Evolutionary conservation across 768 basidiomycete genomes (phyloP).

Genomic region (Tulasnella sp.): DNA sequence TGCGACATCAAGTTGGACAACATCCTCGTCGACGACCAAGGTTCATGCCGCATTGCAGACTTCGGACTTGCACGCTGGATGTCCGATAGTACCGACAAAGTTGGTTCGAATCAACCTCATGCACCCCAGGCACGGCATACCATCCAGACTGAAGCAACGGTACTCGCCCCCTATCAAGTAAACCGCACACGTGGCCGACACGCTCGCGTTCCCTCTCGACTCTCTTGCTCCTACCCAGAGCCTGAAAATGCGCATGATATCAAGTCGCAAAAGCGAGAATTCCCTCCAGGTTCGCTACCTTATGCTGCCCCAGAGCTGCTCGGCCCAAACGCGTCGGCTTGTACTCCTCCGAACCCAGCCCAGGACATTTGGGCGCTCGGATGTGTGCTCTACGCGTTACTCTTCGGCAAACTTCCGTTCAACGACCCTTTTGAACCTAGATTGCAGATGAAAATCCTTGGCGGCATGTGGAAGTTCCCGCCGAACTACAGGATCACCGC

Average conservation of each 20-base stretch:
- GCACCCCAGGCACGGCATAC: not conserved
- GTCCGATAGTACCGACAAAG: constrained; percentile 28
- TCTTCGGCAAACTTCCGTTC: constrained; percentile 81
- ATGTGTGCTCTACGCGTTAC: constrained; percentile 71
- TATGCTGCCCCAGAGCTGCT: constrained; percentile 87
- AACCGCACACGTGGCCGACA: not conserved
- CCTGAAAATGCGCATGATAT: not conserved
- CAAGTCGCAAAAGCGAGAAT: constrained; percentile 25
- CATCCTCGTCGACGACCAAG: constrained; percentile 79
- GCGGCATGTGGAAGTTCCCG: constrained; percentile 43
- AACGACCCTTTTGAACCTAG: constrained; percentile 82
- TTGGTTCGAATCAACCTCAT: not conserved
- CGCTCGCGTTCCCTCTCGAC: not conserved
- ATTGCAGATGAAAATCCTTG: constrained; percentile 80
- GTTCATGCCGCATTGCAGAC: constrained; percentile 73
- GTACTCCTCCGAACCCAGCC: constrained; percentile 37
- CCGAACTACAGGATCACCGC: not conserved
- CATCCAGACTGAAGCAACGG: constrained; percentile 19
- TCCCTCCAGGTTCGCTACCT: constrained; percentile 75
- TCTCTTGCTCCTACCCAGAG: not conserved
- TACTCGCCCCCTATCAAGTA: constrained; percentile 1
- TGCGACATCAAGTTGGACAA: constrained; percentile 97
- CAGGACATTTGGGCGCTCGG: constrained; percentile 97
- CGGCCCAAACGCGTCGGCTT: constrained; percentile 32
- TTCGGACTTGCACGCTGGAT: constrained; percentile 70